These are phyloP conservation scores for Aspergillus sparsus DNA, from an alignment of 495 filamentous ascomycete genomes.

Conservation along the genomic window DNA sequence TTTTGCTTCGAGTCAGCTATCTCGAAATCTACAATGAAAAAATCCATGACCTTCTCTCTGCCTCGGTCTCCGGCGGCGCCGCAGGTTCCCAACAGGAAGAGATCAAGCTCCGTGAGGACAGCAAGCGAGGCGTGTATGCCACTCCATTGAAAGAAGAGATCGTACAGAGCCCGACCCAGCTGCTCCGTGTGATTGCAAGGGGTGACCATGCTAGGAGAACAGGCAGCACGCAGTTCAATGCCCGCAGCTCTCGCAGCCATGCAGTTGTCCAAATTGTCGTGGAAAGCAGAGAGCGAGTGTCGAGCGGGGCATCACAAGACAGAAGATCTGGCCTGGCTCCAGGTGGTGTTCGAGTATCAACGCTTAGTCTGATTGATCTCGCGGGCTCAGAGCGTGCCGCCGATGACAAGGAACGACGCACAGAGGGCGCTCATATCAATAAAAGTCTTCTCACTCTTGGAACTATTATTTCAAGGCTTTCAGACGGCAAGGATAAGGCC, in stretches of 20 bases:
- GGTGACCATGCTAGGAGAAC: constrained; percentile 89
- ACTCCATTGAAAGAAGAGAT: constrained; percentile 97
- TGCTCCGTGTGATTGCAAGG: constrained; percentile 90
- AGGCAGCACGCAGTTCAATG: constrained; percentile 93
- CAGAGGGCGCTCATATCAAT: constrained; percentile 97
- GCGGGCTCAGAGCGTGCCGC: constrained; percentile 95
- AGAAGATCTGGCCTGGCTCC: constrained; percentile 78
- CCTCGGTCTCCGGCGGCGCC: constrained; percentile 55
- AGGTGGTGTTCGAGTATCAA: constrained; percentile 93
- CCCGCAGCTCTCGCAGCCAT: constrained; percentile 93
- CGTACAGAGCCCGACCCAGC: constrained; percentile 94
- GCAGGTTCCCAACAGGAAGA: constrained; percentile 68
- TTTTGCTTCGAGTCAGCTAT: constrained; percentile 94
- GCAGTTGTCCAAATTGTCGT: constrained; percentile 99
- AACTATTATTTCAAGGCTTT: constrained; percentile 87
- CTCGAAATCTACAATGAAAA: constrained; percentile 98
- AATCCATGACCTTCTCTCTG: constrained; percentile 89
- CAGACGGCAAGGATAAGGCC: constrained; percentile 81
- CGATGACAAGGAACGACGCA: constrained; percentile 89
- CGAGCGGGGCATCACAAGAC: constrained; percentile 56
- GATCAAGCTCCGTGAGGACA: constrained; percentile 94
- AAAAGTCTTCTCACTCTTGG: constrained; percentile 94
- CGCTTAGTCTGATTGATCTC: constrained; percentile 91
- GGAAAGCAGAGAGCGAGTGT: constrained; percentile 85
- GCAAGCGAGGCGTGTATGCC: constrained; percentile 94